These are phyloP conservation scores for Phaeosphaeriaceae sp. DNA, from an alignment of 2,329 filamentous ascomycete species.

Conservation along the genomic window DNA sequence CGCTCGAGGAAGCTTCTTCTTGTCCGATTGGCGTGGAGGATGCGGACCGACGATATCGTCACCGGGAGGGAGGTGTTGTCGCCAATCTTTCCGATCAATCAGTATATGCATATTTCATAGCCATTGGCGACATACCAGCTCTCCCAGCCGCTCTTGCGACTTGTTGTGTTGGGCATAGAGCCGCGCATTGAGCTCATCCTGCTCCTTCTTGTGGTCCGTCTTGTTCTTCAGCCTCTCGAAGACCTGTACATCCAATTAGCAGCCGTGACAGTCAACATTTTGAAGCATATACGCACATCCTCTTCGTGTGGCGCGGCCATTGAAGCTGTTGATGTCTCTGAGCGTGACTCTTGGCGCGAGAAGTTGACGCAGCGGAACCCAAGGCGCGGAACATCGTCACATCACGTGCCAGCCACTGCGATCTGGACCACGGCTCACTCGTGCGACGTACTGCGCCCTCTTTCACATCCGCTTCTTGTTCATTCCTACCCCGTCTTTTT, in stretches of 20 bases:
- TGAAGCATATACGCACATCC: constrained; percentile 49
- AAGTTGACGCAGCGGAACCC: constrained; percentile 6
- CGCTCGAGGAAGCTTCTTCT: constrained; percentile 82
- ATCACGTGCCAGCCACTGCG: constrained; percentile 23
- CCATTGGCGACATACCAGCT: constrained; percentile 63
- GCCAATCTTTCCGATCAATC: constrained; percentile 64
- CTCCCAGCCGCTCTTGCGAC: constrained; percentile 68
- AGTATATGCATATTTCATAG: constrained; percentile 7
- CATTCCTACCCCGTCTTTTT: neutral
- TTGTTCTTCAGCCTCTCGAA: constrained; percentile 67
- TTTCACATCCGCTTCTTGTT: neutral
- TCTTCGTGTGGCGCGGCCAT: constrained; percentile 56
- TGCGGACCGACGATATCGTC: constrained; percentile 82
- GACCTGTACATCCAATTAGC: constrained; percentile 54
- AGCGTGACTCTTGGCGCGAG: constrained; percentile 35
- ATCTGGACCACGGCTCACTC: constrained; percentile 9
- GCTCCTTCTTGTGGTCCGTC: constrained; percentile 66
- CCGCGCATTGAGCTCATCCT: constrained; percentile 67
- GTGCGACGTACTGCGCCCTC: neutral
- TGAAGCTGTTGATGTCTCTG: constrained; percentile 40
- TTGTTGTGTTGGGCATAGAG: constrained; percentile 66
- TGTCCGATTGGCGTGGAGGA: constrained; percentile 86
- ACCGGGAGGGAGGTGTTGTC: constrained; percentile 88
- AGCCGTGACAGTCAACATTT: neutral
- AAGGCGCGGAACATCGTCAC: constrained; percentile 5